Evolutionary conservation across 1,139 yeast genomes (phyloP).

Genomic region (Kluyveromyces sp.): DNA sequence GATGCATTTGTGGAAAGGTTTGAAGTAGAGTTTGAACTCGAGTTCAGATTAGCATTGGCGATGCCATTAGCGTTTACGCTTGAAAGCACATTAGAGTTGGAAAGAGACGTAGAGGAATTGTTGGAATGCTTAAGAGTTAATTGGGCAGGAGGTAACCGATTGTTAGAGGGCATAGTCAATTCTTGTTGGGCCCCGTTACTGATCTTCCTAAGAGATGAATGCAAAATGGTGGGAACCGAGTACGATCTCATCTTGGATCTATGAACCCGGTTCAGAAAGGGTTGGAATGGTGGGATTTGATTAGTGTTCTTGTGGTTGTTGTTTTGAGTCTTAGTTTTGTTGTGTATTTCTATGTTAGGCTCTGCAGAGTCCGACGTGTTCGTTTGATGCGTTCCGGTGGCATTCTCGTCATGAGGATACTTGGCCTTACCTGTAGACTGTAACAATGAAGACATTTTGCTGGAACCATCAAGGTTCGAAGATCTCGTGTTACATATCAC

Average conservation of each 20-base stretch:
- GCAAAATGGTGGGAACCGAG: slow-evolving; percentile 31
- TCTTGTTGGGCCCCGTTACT: slow-evolving; percentile 8
- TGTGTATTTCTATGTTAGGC: slow-evolving; percentile 6
- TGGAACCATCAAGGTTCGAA: background rate
- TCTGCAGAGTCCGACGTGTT: background rate
- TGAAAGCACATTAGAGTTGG: background rate
- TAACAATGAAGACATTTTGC: background rate
- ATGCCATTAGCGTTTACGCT: background rate
- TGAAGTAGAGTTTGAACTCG: background rate
- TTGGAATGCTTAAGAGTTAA: slow-evolving; percentile 4
- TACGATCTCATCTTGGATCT: slow-evolving; percentile 26
- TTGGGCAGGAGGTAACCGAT: slow-evolving; percentile 3
- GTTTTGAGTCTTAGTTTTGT: background rate
- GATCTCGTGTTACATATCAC: background rate
- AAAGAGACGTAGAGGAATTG: slow-evolving; percentile 2
- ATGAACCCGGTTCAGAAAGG: slow-evolving; percentile 7
- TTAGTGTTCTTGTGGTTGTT: background rate
- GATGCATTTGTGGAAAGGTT: slow-evolving; percentile 1
- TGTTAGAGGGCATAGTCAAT: background rate
- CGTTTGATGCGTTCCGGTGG: background rate
- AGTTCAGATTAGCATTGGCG: background rate
- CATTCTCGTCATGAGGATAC: background rate
- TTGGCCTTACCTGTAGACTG: background rate
- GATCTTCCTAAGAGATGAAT: slow-evolving; percentile 28
- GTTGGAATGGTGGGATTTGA: background rate